A percentile compares a stretch with the other conserved stretches of the same genome.
These are phyloP conservation scores for Lactifluus rugatus DNA, from an alignment of 768 basidiomycete species.

Conservation along the genomic window DNA sequence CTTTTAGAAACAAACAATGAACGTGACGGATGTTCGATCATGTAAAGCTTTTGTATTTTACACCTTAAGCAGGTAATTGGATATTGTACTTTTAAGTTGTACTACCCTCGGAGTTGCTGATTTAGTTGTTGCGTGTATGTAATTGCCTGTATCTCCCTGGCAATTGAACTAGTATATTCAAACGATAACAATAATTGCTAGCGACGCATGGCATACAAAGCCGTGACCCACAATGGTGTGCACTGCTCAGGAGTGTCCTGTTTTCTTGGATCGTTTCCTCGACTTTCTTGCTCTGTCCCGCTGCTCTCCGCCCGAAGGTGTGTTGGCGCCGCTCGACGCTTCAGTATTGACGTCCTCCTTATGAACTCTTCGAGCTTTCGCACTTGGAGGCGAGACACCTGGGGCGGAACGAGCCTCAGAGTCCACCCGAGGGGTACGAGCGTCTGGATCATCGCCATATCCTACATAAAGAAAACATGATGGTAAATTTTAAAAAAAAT, in stretches of 20 bases:
- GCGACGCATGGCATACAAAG: neutral
- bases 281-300: neutral
- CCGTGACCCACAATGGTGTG: neutral
- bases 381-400: neutral
- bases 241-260: slow-evolving; percentile 3
- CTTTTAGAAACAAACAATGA: slow-evolving; percentile 31
- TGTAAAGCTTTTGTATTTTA: slow-evolving; percentile 35
- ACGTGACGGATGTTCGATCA: slow-evolving; percentile 58
- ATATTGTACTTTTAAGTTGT: slow-evolving; percentile 1
- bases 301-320: slow-evolving; percentile 3
- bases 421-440: neutral
- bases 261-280: slow-evolving; percentile 13
- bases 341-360: neutral
- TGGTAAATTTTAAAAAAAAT: neutral
- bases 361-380: neutral
- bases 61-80: too few species aligned
- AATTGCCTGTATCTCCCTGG: neutral
- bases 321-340: neutral
- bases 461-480: slow-evolving; percentile 20
- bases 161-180: neutral
- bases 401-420: neutral
- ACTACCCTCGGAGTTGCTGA: slow-evolving; percentile 23
- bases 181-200: neutral
- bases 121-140: slow-evolving; percentile 22
- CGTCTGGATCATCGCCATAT: slow-evolving; percentile 24